Evolutionary conservation across 208 protist species (phyloP).

Genomic region (Acanthamoeba polyphaga): DNA sequence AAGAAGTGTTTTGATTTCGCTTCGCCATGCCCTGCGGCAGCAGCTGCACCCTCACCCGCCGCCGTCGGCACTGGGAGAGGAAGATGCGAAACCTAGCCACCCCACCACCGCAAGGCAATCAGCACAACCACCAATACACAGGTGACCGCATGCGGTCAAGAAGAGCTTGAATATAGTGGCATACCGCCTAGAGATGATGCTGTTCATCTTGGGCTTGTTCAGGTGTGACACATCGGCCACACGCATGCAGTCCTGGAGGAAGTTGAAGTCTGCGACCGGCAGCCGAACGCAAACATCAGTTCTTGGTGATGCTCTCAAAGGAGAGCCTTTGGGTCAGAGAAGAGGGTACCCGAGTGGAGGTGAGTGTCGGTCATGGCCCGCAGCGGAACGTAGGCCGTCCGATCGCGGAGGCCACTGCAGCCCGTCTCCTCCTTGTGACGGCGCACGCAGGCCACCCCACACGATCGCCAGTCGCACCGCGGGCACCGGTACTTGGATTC

Average conservation of each 20-base stretch:
- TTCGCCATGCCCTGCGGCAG: constrained; percentile 46
- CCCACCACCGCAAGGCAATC: not conserved
- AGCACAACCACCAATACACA: not conserved
- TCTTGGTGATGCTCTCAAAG: too few relatives aligned
- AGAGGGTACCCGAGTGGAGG: not conserved
- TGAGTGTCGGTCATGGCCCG: constrained; percentile 29
- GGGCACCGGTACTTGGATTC: constrained; percentile 57
- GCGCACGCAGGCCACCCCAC: constrained; percentile 50
- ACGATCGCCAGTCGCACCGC: constrained; percentile 30
- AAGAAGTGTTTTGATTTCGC: constrained; percentile 67
- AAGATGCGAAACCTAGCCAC: constrained; percentile 48
- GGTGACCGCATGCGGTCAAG: not conserved
- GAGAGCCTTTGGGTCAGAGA: not conserved
- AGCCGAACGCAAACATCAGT: too few relatives aligned
- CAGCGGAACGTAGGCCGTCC: constrained; percentile 56
- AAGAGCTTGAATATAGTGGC: not conserved
- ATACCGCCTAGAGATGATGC: constrained; percentile 33
- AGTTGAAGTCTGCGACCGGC: constrained; percentile 40
- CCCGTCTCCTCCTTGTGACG: constrained; percentile 53
- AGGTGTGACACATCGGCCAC: constrained; percentile 27
- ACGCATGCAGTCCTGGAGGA: constrained; percentile 61
- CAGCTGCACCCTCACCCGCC: constrained; percentile 24
- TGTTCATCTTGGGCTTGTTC: constrained; percentile 39
- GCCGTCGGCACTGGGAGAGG: not conserved
- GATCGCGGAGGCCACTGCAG: constrained; percentile 47